These are phyloP conservation scores for Acer saccharum DNA, from an alignment of 345 rosid species.

Conservation along the genomic window DNA sequence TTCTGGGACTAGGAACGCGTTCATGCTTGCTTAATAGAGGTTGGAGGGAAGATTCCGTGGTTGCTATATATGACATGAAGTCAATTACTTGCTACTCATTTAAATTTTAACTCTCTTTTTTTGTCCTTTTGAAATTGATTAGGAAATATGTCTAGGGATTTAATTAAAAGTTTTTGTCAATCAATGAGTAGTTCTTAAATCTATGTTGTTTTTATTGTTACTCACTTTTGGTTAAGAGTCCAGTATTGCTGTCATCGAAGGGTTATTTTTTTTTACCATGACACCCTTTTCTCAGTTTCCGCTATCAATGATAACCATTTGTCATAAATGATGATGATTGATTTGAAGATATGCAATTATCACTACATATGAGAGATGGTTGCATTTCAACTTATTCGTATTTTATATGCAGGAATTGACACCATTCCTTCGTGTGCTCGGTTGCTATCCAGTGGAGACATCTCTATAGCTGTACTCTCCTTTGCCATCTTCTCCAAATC, in stretches of 20 bases:
- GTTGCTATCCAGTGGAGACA: constrained; percentile 57
- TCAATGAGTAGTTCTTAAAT: neutral
- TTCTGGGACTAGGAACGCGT: neutral
- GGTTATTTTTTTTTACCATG: neutral
- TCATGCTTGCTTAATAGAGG: neutral
- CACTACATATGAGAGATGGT: neutral
- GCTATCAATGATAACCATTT: neutral
- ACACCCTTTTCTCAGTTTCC: neutral
- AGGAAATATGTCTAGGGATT: no score
- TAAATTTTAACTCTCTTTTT: no score
- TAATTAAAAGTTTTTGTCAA: no score
- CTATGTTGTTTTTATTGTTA: neutral
- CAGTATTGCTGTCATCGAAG: neutral
- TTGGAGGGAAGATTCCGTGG: neutral
- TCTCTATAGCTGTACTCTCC: constrained; percentile 14
- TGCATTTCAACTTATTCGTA: neutral
- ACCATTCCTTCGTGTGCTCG: constrained; percentile 65
- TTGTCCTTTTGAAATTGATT: no score
- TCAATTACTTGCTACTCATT: no score
- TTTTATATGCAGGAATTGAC: constrained; percentile 53
- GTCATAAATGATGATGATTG: neutral
- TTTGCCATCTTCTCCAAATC: neutral
- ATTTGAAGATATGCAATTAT: no score
- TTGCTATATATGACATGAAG: neutral
- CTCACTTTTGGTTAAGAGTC: neutral